Conservation (phyloP, 257 asterid genomes). For the Gentiana macrophylla region DNA sequence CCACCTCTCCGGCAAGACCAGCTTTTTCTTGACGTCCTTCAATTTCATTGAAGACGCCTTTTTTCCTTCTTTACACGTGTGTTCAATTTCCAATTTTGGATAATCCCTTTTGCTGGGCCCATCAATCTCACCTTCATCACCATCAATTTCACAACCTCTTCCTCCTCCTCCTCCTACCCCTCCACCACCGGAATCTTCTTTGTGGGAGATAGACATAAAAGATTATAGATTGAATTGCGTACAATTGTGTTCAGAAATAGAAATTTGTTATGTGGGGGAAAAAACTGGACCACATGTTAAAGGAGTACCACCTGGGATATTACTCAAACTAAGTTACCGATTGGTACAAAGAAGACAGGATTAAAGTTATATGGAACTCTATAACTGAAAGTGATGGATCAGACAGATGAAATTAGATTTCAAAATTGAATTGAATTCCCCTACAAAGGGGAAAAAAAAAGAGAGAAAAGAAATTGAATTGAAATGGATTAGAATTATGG, state of each 20-base stretch:
- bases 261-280: background rate
- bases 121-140: slow-evolving; percentile 4
- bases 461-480: background rate
- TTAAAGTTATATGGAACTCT: background rate
- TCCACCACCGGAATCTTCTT: slow-evolving; percentile 12
- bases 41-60: slow-evolving; percentile 20
- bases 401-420: background rate
- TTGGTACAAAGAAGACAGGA: background rate
- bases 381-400: slow-evolving; percentile 1
- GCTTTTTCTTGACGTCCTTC: slow-evolving; percentile 36
- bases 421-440: too few relatives aligned
- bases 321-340: background rate
- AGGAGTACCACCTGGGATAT: background rate
- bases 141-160: background rate
- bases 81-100: slow-evolving; percentile 13
- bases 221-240: background rate
- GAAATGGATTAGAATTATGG: background rate
- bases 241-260: background rate
- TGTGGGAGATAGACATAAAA: slow-evolving; percentile 46
- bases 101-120: slow-evolving; percentile 13
- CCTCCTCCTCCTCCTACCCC: background rate
- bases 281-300: slow-evolving; percentile 14
- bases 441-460: too few relatives aligned
- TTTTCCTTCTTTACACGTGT: slow-evolving; percentile 25
- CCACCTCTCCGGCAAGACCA: slow-evolving; percentile 14